These are phyloP conservation scores for Pseudodiploospora longispora DNA, from an alignment of 2,329 filamentous ascomycete genomes.

Conservation along the genomic window DNA sequence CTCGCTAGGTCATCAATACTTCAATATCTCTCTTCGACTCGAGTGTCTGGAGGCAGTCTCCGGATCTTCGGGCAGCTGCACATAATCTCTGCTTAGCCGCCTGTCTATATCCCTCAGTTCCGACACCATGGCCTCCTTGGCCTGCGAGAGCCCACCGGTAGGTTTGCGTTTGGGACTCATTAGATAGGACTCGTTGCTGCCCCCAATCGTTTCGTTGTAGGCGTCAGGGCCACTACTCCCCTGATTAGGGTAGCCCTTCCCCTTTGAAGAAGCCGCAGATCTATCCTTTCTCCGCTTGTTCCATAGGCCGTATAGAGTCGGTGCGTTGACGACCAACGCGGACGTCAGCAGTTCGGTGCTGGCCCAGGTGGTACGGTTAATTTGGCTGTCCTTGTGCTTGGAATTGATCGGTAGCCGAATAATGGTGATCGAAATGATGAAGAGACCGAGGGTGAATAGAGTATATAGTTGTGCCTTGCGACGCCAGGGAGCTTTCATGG, in stretches of 20 bases:
- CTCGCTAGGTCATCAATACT: neutral
- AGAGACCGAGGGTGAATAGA: constrained; percentile 29
- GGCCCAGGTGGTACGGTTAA: constrained; percentile 29
- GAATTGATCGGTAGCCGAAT: constrained; percentile 29
- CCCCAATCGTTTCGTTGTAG: constrained; percentile 4
- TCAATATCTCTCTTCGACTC: neutral
- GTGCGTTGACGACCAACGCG: constrained; percentile 28
- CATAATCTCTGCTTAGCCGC: constrained; percentile 3
- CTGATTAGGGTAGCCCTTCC: neutral
- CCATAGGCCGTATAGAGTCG: constrained; percentile 27
- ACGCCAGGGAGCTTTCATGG: constrained; percentile 18
- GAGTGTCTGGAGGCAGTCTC: constrained; percentile 3
- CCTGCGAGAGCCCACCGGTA: constrained; percentile 1
- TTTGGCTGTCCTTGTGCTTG: constrained; percentile 24
- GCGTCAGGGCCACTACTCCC: neutral
- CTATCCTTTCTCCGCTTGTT: constrained; percentile 18
- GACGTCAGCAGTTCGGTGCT: constrained; percentile 27
- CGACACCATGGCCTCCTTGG: constrained; percentile 4
- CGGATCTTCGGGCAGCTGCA: constrained; percentile 3
- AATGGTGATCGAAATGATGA: constrained; percentile 32
- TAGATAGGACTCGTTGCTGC: neutral
- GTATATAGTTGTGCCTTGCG: constrained; percentile 23
- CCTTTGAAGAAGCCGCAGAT: neutral
- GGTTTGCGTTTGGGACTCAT: constrained; percentile 2
- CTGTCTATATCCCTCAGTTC: constrained; percentile 1